A percentile compares a stretch with the other conserved stretches of the same genome.
Conservation (phyloP, 2,329 filamentous ascomycete genomes). For the Diaporthe ilicicola region DNA sequence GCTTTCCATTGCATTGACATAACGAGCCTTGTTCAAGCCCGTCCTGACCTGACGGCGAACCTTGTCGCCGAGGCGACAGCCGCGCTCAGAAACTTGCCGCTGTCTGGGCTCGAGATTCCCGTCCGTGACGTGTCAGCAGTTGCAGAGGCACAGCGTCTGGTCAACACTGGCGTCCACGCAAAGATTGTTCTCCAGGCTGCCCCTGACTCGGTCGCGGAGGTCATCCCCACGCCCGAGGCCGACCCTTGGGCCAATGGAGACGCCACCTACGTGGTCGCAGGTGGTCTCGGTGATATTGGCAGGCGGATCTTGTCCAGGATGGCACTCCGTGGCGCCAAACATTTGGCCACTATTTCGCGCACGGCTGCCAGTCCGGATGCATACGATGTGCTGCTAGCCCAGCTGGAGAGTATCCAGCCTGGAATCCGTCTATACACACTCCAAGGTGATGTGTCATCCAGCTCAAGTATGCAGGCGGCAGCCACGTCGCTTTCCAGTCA, state of each 20-base stretch:
- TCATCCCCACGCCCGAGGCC: neutral
- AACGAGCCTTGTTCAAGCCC: neutral
- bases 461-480: neutral
- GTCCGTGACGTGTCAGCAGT: conserved; percentile 14
- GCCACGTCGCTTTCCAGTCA: conserved; percentile 6
- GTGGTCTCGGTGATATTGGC: conserved; percentile 36
- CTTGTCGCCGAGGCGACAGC: neutral
- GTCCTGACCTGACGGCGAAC: neutral
- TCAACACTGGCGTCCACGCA: conserved; percentile 23
- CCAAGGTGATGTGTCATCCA: neutral
- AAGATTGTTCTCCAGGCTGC: conserved; percentile 19
- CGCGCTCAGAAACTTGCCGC: neutral
- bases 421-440: neutral
- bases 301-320: conserved; percentile 30
- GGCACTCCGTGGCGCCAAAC: conserved; percentile 34
- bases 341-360: conserved; percentile 35
- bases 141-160: conserved; percentile 18
- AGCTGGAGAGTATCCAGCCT: neutral
- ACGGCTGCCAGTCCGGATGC: neutral
- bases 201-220: neutral
- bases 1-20: neutral
- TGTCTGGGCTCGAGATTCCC: neutral
- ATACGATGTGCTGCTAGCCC: neutral
- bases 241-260: conserved; percentile 13
- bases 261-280: conserved; percentile 34